Evolutionary conservation across 805 yeast species (phyloP).

Genomic region (Candida cerambycidarum): DNA sequence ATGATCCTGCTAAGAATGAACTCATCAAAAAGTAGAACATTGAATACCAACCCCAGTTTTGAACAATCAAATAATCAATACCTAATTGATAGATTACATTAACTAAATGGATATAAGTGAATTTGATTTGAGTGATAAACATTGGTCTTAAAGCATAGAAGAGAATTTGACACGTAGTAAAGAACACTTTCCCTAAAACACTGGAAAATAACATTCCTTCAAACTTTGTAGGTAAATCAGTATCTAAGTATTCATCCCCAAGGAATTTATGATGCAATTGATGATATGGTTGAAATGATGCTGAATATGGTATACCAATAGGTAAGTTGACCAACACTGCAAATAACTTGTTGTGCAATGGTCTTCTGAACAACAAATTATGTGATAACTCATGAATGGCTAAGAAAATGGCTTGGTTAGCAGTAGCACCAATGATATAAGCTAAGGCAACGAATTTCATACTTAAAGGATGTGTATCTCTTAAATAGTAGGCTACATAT

Average conservation of each 20-base stretch:
- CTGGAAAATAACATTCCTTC: slow-evolving; percentile 76
- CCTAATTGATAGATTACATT: slow-evolving; percentile 62
- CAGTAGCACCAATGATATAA: slow-evolving; percentile 81
- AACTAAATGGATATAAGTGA: slow-evolving; percentile 72
- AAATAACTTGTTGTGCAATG: slow-evolving; percentile 73
- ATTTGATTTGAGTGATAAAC: slow-evolving; percentile 72
- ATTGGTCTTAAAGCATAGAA: slow-evolving; percentile 91
- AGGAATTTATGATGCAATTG: slow-evolving; percentile 87
- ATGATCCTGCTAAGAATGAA: slow-evolving; percentile 84
- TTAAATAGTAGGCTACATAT: slow-evolving; percentile 57
- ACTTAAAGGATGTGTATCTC: slow-evolving; percentile 52
- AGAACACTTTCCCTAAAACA: slow-evolving; percentile 83
- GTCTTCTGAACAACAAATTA: slow-evolving; percentile 78
- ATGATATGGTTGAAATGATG: slow-evolving; percentile 87
- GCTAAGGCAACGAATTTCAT: slow-evolving; percentile 61
- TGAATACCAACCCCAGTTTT: slow-evolving; percentile 62
- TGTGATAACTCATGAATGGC: slow-evolving; percentile 90
- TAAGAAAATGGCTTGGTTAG: slow-evolving; percentile 78
- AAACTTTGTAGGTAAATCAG: slow-evolving; percentile 80
- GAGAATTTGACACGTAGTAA: slow-evolving; percentile 84
- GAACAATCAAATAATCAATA: slow-evolving; percentile 59
- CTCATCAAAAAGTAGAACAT: slow-evolving; percentile 67
- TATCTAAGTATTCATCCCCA: slow-evolving; percentile 81
- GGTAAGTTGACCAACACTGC: slow-evolving; percentile 80
- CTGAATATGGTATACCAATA: slow-evolving; percentile 87